Evolutionary conservation across 257 asterid species (phyloP), one percentile per base, ranked within the genome.

Genomic region (Penstemon newberryi): DNA sequence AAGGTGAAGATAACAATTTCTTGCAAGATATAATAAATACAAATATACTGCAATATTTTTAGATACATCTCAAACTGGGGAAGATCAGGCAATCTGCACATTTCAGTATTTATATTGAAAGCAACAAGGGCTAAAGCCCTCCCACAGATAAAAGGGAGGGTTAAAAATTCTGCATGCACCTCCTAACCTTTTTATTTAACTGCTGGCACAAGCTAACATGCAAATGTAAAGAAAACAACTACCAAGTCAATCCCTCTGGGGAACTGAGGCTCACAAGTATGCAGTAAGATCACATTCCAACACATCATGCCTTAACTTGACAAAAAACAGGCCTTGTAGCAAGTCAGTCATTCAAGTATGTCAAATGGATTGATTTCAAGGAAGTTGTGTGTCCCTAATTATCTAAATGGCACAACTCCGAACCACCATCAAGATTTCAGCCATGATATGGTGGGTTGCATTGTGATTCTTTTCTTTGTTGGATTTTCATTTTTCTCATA

Each of bases 111-210:
- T 66, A 46, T 4, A 47, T 55, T 8, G 50, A 60, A 46, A 15
- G 70, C 39, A 67, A 56, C 56, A 6, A 61, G 50, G 43, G 45
- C 6, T 10, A 69, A 19, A 41, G 10, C 39, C 19, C 57, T 5
- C 9, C 57, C 8, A 45, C 12, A 54, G 25, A 60, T 39, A 5
- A 41, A 66, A 0, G 43, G 9, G 9, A 7, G 8, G 50, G 4
- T 18, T 8, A 42, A 11, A 42, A 25, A 25, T 25, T 19, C 37
- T 3, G 36, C 36, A 55, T 25, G 33, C 40, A 55, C 33, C n/a
- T 19, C 60, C 40, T 5, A 5, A 25, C n/a, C 13, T 41, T n/a
- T 4, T 25, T 41, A 55, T 19, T 55, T 3, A 11, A 55, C 41
- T 13, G n/a, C 19, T 47, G 33, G 36, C n/a, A 46, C 46, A 10